These are phyloP conservation scores for Populus ilicifolia DNA, from an alignment of 345 rosid genomes.

Conservation along the genomic window DNA sequence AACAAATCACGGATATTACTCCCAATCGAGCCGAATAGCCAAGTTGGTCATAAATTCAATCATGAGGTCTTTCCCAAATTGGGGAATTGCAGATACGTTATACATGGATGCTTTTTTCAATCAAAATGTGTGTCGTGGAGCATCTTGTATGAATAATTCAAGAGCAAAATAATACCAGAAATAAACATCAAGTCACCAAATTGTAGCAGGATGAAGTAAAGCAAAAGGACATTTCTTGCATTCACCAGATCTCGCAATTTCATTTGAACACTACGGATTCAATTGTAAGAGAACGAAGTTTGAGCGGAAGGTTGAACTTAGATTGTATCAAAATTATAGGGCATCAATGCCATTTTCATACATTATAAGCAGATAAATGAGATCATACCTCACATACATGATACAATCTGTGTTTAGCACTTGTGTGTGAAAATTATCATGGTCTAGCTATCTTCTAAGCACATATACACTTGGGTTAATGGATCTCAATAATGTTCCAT, in stretches of 20 bases:
- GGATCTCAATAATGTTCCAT: constrained; percentile 1
- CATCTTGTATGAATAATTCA: neutral
- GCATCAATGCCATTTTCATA: neutral
- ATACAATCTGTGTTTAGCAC: neutral
- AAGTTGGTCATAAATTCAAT: neutral
- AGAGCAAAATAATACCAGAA: neutral
- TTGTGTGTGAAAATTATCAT: neutral
- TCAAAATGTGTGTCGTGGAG: neutral
- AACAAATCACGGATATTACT: too few species aligned
- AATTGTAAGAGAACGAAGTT: neutral
- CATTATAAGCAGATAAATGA: neutral
- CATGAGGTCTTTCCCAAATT: neutral
- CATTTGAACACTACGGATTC: neutral
- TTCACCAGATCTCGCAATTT: neutral
- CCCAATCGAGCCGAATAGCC: neutral
- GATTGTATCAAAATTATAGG: neutral
- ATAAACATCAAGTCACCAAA: neutral
- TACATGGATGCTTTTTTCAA: neutral
- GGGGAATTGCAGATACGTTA: neutral
- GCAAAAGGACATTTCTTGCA: neutral
- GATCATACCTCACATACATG: neutral
- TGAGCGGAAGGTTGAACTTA: neutral
- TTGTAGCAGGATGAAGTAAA: neutral
- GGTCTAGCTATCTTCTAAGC: neutral
- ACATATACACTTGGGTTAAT: neutral